Conservation (phyloP, 805 yeast genomes). For the Teunomyces atbi region DNA sequence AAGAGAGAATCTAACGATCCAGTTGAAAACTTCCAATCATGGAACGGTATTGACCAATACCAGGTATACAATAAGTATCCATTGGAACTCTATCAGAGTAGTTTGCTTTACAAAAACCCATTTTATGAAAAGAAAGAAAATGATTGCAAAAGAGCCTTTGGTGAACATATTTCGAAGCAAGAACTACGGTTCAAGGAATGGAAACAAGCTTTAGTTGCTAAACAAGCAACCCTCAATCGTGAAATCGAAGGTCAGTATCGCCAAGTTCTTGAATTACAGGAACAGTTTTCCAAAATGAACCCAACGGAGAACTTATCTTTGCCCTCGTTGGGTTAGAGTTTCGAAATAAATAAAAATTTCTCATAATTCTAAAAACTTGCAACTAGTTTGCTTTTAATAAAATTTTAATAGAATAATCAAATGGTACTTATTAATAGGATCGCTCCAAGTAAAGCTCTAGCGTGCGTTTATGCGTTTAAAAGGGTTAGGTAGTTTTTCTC, state of each 20-base stretch:
- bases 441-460: no score
- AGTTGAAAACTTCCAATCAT: constrained; percentile 2
- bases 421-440: no score
- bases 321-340: neutral
- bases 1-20: neutral
- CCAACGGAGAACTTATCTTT: neutral
- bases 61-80: constrained; percentile 36
- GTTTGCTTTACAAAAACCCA: constrained; percentile 44
- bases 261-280: neutral
- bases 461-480: no score
- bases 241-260: constrained; percentile 41
- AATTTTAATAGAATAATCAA: neutral
- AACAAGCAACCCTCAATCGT: constrained; percentile 54
- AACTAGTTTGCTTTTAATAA: neutral
- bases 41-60: constrained; percentile 34
- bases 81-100: constrained; percentile 36
- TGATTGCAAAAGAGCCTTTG: constrained; percentile 42
- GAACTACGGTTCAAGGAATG: constrained; percentile 61
- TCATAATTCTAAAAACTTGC: neutral
- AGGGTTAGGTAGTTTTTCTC: neutral
- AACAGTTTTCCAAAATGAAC: neutral
- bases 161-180: constrained; percentile 44
- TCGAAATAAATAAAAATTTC: neutral
- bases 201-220: constrained; percentile 53
- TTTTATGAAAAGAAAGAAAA: constrained; percentile 44